These are phyloP conservation scores for Salix purpurea DNA, from an alignment of 345 rosid species.

Conservation along the genomic window DNA sequence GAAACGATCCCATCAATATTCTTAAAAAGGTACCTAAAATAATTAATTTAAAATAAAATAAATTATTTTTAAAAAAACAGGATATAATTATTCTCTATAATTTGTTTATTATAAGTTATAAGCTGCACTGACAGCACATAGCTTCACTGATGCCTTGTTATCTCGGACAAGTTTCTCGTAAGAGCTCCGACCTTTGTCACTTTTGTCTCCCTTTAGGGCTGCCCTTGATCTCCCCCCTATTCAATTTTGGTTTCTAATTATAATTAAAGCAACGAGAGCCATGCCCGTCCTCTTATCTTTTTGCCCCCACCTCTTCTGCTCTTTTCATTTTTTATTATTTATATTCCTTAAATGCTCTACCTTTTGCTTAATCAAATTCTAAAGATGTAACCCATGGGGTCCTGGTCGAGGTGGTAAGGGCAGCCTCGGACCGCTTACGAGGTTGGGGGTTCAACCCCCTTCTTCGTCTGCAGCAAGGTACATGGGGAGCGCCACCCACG, in stretches of 20 bases:
- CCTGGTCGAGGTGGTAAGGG: too few species aligned
- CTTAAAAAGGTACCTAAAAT: too few species aligned
- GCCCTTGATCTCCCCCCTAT: neutral
- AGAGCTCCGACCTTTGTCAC: slow-evolving; percentile 21
- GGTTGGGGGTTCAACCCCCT: too few species aligned
- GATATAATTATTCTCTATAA: too few species aligned
- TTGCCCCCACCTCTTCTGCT: slow-evolving; percentile 8
- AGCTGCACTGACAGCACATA: slow-evolving; percentile 27
- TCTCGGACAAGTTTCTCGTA: slow-evolving; percentile 8
- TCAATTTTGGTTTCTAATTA: neutral
- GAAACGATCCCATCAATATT: too few species aligned
- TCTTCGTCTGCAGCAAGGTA: too few species aligned
- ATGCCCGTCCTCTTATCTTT: neutral
- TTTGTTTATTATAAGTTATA: neutral
- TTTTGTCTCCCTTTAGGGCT: slow-evolving; percentile 4
- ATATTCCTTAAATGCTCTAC: neutral
- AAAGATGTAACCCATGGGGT: too few species aligned
- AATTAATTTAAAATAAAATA: too few species aligned
- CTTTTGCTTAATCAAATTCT: neutral
- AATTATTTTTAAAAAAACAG: too few species aligned
- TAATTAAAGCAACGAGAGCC: neutral
- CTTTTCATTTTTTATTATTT: neutral
- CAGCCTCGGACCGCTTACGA: too few species aligned
- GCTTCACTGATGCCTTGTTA: slow-evolving; percentile 1
- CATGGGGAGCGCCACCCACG: too few species aligned